These are phyloP conservation scores for Cytospora schulzeri DNA, from an alignment of 2,329 filamentous ascomycete species.

Conservation along the genomic window DNA sequence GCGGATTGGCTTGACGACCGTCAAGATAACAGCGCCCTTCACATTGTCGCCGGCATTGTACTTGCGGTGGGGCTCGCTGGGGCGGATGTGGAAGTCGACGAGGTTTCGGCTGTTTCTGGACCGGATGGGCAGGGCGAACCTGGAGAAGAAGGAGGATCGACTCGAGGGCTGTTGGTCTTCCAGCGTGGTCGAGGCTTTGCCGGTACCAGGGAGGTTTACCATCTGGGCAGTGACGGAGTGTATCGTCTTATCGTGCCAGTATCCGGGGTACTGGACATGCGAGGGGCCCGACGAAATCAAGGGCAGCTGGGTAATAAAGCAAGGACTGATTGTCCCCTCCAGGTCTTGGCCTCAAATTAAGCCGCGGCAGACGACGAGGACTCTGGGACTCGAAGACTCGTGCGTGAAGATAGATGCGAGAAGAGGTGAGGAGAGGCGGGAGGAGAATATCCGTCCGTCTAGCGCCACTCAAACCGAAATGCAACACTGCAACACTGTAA, in stretches of 20 bases:
- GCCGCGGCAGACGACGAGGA: slow-evolving; percentile 15
- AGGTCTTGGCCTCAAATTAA: slow-evolving; percentile 17
- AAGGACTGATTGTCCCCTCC: slow-evolving; percentile 8
- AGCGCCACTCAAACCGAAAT: slow-evolving; percentile 4
- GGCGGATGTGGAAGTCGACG: slow-evolving; percentile 76
- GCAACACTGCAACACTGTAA: background rate
- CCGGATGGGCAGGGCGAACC: slow-evolving; percentile 54
- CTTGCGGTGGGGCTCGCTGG: slow-evolving; percentile 75
- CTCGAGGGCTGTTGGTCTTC: slow-evolving; percentile 44
- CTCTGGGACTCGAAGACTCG: background rate
- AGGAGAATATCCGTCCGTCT: slow-evolving; percentile 1
- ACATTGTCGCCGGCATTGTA: slow-evolving; percentile 77
- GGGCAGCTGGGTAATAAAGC: background rate
- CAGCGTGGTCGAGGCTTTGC: slow-evolving; percentile 42
- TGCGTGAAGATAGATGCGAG: background rate
- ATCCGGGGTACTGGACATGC: slow-evolving; percentile 3
- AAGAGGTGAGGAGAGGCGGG: slow-evolving; percentile 16
- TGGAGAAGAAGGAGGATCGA: slow-evolving; percentile 54
- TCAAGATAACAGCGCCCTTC: slow-evolving; percentile 71
- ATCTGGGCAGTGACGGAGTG: slow-evolving; percentile 43
- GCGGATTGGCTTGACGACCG: slow-evolving; percentile 71
- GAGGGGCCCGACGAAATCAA: background rate
- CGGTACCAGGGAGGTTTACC: slow-evolving; percentile 45
- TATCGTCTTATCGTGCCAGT: slow-evolving; percentile 18
- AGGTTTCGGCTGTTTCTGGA: slow-evolving; percentile 62